Evolutionary conservation across 148 eudicot genomes (phyloP).

Genomic region (Cornus controversa): DNA sequence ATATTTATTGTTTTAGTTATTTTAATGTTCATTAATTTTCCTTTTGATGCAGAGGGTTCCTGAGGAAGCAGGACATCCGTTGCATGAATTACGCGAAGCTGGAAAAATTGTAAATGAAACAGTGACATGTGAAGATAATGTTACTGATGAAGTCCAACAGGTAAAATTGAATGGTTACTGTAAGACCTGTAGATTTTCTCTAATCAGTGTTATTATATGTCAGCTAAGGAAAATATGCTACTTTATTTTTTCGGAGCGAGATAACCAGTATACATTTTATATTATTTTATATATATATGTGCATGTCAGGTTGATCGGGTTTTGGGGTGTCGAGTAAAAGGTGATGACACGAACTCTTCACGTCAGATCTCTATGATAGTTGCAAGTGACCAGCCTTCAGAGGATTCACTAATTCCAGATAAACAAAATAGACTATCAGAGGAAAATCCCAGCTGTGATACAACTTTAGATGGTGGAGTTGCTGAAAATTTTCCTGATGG

Average conservation of each 20-base stretch:
- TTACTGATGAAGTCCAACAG: constrained; percentile 50
- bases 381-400: constrained; percentile 30
- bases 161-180: constrained; percentile 27
- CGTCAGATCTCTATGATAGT: constrained; percentile 21
- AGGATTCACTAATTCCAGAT: constrained; percentile 30
- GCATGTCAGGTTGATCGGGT: constrained; percentile 81
- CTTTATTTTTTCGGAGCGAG: not conserved
- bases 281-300: constrained; percentile 5
- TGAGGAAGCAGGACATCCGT: constrained; percentile 26
- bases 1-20: not conserved
- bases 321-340: constrained; percentile 79
- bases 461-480: constrained; percentile 24
- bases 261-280: not conserved
- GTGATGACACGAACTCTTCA: constrained; percentile 26
- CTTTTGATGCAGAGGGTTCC: constrained; percentile 31
- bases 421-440: constrained; percentile 28
- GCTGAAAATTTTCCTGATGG: constrained; percentile 28
- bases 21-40: constrained; percentile 1
- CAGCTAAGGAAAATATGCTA: not conserved
- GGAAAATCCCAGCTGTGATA: constrained; percentile 30
- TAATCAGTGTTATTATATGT: not conserved
- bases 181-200: not conserved
- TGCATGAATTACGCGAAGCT: constrained; percentile 24
- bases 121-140: constrained; percentile 22
- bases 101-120: constrained; percentile 27